phyloP scores from a whole-genome alignment of 2,329 filamentous ascomycete species.

The Epichloe brachyelytri region DNA sequence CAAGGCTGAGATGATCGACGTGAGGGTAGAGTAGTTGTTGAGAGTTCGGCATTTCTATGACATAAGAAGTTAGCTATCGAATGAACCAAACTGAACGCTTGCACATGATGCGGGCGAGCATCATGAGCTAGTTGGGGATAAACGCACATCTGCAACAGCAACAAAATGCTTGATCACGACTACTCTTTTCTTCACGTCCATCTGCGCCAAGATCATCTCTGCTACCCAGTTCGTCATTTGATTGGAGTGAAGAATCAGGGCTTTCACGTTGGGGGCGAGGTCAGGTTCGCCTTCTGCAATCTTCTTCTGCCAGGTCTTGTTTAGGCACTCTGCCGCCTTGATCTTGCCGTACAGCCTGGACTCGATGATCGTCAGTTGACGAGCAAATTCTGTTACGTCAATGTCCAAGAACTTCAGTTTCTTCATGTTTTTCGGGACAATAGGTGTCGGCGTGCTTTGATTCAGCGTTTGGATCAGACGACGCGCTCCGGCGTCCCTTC shows the following conservation, averaged over 20 bases:
- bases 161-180: slow-evolving; percentile 99
- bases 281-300: slow-evolving; percentile 67
- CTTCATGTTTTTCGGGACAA: slow-evolving; percentile 98
- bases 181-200: slow-evolving; percentile 89
- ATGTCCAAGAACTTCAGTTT: slow-evolving; percentile 98
- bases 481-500: slow-evolving; percentile 77
- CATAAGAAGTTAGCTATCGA: slow-evolving; percentile 7
- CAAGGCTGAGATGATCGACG: slow-evolving; percentile 92
- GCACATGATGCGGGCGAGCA: neutral
- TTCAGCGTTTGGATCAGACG: slow-evolving; percentile 78
- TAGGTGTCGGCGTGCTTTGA: slow-evolving; percentile 70
- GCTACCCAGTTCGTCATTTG: slow-evolving; percentile 99
- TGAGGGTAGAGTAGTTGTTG: slow-evolving; percentile 96
- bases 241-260: slow-evolving; percentile 92
- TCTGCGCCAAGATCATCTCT: slow-evolving; percentile 93
- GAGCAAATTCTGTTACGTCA: slow-evolving; percentile 90
- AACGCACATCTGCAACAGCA: slow-evolving; percentile 78
- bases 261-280: slow-evolving; percentile 87
- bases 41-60: slow-evolving; percentile 75
- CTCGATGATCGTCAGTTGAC: slow-evolving; percentile 93
- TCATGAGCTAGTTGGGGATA: neutral
- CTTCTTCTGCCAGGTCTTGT: slow-evolving; percentile 99
- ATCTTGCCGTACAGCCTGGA: slow-evolving; percentile 92
- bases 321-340: slow-evolving; percentile 87
- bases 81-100: neutral